These are phyloP conservation scores for Astragalus membranaceus DNA, from an alignment of 306 rosid species.

Conservation along the genomic window DNA sequence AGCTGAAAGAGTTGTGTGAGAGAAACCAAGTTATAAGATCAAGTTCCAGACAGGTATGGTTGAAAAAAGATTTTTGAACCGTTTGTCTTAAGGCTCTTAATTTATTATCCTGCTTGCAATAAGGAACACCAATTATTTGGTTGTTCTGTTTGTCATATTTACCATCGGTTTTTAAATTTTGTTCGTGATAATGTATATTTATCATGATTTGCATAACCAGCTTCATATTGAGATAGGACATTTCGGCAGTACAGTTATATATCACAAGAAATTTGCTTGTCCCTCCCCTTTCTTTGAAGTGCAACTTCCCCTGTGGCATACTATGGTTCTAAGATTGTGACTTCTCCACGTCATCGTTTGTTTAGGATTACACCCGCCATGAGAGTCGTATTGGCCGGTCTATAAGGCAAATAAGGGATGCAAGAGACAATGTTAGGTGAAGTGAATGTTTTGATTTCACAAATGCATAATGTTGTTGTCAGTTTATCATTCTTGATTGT, in stretches of 20 bases:
- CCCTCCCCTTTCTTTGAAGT: neutral
- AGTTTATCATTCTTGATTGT: neutral
- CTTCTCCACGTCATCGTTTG: slow-evolving; percentile 15
- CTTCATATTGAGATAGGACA: neutral
- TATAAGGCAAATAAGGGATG: slow-evolving; percentile 59
- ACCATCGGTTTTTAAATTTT: neutral
- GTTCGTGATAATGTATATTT: neutral
- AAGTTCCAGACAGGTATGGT: slow-evolving; percentile 53
- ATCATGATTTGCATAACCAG: neutral
- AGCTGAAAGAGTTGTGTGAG: slow-evolving; percentile 48
- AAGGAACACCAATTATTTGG: slow-evolving; percentile 3
- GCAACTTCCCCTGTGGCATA: neutral
- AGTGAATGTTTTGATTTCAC: slow-evolving; percentile 15
- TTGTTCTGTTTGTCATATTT: neutral
- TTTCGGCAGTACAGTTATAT: neutral
- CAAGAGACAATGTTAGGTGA: slow-evolving; percentile 69
- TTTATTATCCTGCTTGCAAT: slow-evolving; percentile 1
- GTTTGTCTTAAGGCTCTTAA: slow-evolving; percentile 1
- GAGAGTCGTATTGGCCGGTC: slow-evolving; percentile 59
- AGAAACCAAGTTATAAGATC: slow-evolving; percentile 45
- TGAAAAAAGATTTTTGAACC: neutral
- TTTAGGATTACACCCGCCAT: slow-evolving; percentile 51
- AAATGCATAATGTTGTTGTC: slow-evolving; percentile 6
- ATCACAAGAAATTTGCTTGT: neutral
- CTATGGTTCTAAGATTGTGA: neutral